These are phyloP conservation scores for Phytophthora idaei DNA, from an alignment of 352 stramenopile genomes.

Conservation along the genomic window DNA sequence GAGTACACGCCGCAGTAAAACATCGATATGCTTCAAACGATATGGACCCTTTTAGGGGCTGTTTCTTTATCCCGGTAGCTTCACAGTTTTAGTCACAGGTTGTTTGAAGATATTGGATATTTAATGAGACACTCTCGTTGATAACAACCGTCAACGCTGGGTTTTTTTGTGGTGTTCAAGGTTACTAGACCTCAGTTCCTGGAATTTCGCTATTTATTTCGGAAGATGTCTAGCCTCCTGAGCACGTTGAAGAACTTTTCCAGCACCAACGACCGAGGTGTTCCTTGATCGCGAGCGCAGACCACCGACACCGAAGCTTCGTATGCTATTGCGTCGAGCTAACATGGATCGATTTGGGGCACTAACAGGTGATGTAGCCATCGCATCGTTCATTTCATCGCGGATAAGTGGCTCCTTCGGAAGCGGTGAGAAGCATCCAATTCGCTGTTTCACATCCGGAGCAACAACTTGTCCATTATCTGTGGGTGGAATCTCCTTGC, in stretches of 20 bases:
- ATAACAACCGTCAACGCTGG: too few relatives aligned
- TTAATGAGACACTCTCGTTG: too few relatives aligned
- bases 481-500: constrained; percentile 60
- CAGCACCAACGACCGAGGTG: constrained; percentile 15
- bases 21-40: too few relatives aligned
- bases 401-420: constrained; percentile 59
- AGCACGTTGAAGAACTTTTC: constrained; percentile 26
- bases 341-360: constrained; percentile 12
- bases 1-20: too few relatives aligned
- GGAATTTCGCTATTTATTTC: background rate
- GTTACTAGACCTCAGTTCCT: too few relatives aligned
- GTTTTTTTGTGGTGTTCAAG: too few relatives aligned
- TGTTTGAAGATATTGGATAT: too few relatives aligned
- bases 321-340: constrained; percentile 23
- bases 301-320: constrained; percentile 14
- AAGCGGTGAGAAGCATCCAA: constrained; percentile 46
- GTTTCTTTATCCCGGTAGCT: too few relatives aligned
- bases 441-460: constrained; percentile 52
- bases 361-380: constrained; percentile 7
- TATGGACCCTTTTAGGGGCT: too few relatives aligned
- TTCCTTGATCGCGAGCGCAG: constrained; percentile 23
- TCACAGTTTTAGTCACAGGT: too few relatives aligned
- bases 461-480: constrained; percentile 61
- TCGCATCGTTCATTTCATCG: constrained; percentile 38
- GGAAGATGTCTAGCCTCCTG: constrained; percentile 28